Conservation (phyloP, 257 asterid species). For the Solanum bukasovii region DNA sequence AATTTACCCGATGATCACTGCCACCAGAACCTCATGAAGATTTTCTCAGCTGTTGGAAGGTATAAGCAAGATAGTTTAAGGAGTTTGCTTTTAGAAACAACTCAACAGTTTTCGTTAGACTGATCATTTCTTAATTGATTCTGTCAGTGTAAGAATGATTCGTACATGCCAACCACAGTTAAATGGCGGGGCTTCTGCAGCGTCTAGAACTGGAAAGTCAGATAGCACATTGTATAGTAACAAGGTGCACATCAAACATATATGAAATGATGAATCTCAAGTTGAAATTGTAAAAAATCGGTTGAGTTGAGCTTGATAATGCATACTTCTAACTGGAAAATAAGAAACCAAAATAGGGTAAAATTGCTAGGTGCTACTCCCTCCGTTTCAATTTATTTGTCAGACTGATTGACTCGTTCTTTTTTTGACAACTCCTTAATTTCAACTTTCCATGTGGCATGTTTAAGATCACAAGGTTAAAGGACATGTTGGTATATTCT, state of each 20-base stretch:
- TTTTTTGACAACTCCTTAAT: neutral
- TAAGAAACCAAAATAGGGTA: neutral
- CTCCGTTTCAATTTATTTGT: neutral
- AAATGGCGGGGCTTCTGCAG: conserved; percentile 33
- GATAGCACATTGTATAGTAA: conserved; percentile 44
- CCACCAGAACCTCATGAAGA: conserved; percentile 85
- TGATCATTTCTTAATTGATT: neutral
- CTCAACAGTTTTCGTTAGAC: neutral
- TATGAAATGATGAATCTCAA: neutral
- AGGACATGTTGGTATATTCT: neutral
- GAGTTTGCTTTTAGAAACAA: neutral
- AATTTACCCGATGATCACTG: conserved; percentile 87
- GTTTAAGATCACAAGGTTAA: neutral
- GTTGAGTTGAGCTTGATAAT: neutral
- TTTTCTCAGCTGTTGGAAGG: conserved; percentile 86
- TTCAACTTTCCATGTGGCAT: no score
- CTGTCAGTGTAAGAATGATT: conserved; percentile 70
- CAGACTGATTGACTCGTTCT: neutral
- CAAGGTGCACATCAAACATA: conserved; percentile 40
- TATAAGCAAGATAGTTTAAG: conserved; percentile 1
- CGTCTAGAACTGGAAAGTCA: conserved; percentile 50
- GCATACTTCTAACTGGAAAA: neutral
- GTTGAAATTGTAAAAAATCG: neutral
- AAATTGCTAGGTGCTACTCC: neutral
- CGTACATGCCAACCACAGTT: conserved; percentile 81